Evolutionary conservation across 257 asterid species (phyloP), one percentile per base, ranked within the genome.

Genomic region (Rhazya stricta): DNA sequence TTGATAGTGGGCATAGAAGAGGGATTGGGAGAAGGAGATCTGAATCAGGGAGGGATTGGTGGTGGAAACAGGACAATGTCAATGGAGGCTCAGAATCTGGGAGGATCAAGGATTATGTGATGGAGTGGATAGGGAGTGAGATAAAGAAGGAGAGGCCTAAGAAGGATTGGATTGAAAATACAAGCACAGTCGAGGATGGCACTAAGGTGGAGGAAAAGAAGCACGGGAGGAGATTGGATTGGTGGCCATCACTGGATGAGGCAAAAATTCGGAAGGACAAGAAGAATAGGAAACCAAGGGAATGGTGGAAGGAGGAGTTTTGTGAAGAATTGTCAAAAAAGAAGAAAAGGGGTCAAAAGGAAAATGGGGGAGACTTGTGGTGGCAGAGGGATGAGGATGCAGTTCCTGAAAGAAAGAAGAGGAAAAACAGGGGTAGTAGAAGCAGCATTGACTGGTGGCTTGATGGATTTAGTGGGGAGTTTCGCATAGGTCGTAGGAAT

Each of bases 251-350:
- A 9, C 65, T 88, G 70, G 91, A 86, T 80, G 86, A 87, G 80
- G 86, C 84, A 66, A 75, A 78, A 73, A 25, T 65, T 71, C 85
- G 75, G 84, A 87, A 81, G 82, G 91, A 88, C 42, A 88, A 76
- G 74, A 93, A 83, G 79, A 80, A 65, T 57, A 70, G 88, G 79
- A 84, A 86, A 76, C 96, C 97, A 15, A 86, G 89, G 75, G 97
- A 93, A 81, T 93, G 97, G 97, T 93, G 98, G 98, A 91, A 90
- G 86, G 98, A 93, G 66, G 98, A 94, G 76, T 91, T 90, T 62
- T 94, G 97, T 34, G 97, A 91, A 15, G 98, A 94, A 63, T 67
- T 93, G 39, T 60, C 92, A 83, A 93, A 91, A 78, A 93, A 87
- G 86, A 90, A 91, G 81, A 90, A 84, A 74, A 76, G 88, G 60